A percentile compares a stretch with the other conserved stretches of the same genome.
phyloP scores from a whole-genome alignment of 257 asterid species.

The Jasminum sambac region DNA sequence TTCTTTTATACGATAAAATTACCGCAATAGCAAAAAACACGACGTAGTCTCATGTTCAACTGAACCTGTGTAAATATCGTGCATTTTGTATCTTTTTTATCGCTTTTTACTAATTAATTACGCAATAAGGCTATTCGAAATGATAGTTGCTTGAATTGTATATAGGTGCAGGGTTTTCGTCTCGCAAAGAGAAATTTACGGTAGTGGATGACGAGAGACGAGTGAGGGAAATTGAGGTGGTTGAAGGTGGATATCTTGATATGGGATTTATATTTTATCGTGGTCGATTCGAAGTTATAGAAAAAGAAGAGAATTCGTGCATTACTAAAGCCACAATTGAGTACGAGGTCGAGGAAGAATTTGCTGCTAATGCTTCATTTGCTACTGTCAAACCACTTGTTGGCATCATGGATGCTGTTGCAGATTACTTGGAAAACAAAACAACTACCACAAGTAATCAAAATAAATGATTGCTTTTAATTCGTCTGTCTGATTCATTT shows the following conservation, averaged over 20 bases:
- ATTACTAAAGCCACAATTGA: slow-evolving; percentile 50
- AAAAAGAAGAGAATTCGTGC: slow-evolving; percentile 46
- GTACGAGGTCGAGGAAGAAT: slow-evolving; percentile 52
- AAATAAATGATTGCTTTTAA: background rate
- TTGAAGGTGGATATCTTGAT: slow-evolving; percentile 65
- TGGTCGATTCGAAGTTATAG: slow-evolving; percentile 46
- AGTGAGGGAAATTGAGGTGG: slow-evolving; percentile 49
- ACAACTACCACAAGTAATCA: too few relatives aligned
- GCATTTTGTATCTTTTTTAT: too few relatives aligned
- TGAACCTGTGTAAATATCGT: too few relatives aligned
- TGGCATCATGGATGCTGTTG: slow-evolving; percentile 40
- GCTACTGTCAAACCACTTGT: slow-evolving; percentile 43
- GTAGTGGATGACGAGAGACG: slow-evolving; percentile 56
- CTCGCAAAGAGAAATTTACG: slow-evolving; percentile 55
- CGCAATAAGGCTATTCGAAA: too few relatives aligned
- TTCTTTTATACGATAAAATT: too few relatives aligned
- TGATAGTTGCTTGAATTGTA: too few relatives aligned
- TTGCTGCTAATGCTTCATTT: slow-evolving; percentile 41
- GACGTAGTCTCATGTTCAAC: too few relatives aligned
- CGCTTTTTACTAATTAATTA: too few relatives aligned
- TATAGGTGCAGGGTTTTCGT: background rate
- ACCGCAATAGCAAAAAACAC: too few relatives aligned
- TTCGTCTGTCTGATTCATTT: background rate
- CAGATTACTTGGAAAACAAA: slow-evolving; percentile 27
- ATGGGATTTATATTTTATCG: slow-evolving; percentile 48